phyloP scores from a whole-genome alignment of 2,329 filamentous ascomycete species.

The Daldinia sp. region DNA sequence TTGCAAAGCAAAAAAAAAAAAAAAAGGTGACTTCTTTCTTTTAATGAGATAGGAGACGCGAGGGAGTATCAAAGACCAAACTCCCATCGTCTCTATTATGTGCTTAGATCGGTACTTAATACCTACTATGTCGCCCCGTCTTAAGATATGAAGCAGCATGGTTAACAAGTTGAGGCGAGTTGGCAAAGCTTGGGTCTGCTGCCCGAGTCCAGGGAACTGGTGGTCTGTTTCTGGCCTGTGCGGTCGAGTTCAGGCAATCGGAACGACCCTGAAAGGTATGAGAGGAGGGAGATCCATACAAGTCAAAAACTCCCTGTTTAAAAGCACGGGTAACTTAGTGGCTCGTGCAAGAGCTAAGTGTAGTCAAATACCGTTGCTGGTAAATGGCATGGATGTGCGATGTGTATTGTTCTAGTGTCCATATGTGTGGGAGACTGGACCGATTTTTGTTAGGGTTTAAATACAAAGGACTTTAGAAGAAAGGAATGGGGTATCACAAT shows the following conservation, averaged over 20 bases:
- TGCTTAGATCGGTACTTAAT: background rate
- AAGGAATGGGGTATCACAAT: slow-evolving; percentile 18
- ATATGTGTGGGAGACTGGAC: background rate
- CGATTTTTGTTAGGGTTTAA: slow-evolving; percentile 20
- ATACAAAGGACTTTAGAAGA: slow-evolving; percentile 4
- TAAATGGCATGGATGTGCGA: slow-evolving; percentile 20
- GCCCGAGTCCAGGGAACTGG: slow-evolving; percentile 34
- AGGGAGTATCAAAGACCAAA: background rate
- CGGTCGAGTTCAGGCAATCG: slow-evolving; percentile 27
- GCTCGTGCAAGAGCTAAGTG: slow-evolving; percentile 30
- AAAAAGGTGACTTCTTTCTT: background rate
- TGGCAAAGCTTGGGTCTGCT: slow-evolving; percentile 11
- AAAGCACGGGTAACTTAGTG: slow-evolving; percentile 29
- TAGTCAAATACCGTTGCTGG: slow-evolving; percentile 22
- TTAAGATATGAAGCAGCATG: slow-evolving; percentile 8
- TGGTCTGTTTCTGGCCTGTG: slow-evolving; percentile 23
- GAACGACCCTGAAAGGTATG: slow-evolving; percentile 19
- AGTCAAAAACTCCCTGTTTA: slow-evolving; percentile 8
- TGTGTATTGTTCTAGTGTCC: slow-evolving; percentile 7
- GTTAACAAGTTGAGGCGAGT: slow-evolving; percentile 13
- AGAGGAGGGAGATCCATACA: slow-evolving; percentile 14
- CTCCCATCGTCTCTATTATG: background rate
- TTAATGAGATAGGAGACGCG: background rate
- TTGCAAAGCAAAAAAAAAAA: slow-evolving; percentile 4
- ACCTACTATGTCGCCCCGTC: background rate